Evolutionary conservation across 2,329 filamentous ascomycete species (phyloP).

Genomic region (Plenodomus biglobosus): DNA sequence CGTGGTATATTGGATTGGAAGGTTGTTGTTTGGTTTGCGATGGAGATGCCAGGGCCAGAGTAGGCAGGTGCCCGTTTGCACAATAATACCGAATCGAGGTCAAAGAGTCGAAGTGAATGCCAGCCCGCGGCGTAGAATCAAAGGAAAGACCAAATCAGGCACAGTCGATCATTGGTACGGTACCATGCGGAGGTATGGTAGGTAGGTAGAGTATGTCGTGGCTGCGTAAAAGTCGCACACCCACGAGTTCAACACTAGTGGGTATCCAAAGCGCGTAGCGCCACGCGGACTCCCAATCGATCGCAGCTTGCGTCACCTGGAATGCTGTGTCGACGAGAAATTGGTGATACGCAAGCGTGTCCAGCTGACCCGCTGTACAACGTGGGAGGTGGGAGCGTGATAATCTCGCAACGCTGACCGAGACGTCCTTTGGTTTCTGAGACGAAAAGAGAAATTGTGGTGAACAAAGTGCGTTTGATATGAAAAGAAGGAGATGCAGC

Average conservation of each 20-base stretch:
- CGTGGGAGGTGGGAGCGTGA: background rate
- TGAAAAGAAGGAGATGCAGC: slow-evolving; percentile 15
- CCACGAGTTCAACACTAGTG: background rate
- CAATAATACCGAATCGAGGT: no score
- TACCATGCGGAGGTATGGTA: no score
- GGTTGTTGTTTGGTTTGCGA: no score
- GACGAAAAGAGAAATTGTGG: slow-evolving; percentile 14
- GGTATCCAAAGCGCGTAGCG: background rate
- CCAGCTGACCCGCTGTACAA: background rate
- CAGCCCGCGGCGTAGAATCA: no score
- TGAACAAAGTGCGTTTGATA: slow-evolving; percentile 2
- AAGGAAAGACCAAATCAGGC: no score
- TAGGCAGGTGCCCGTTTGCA: background rate
- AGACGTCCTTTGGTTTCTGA: no score
- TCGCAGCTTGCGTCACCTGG: background rate
- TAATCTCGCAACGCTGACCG: background rate
- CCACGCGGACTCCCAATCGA: background rate
- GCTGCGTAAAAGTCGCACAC: background rate
- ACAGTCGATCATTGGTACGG: no score
- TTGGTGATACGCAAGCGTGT: background rate
- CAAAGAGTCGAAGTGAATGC: no score
- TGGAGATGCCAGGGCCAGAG: no score
- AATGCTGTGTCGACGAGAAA: background rate
- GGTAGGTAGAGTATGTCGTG: no score
- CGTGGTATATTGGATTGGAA: no score